Evolutionary conservation across 176 grass and related monocot genomes (phyloP).

Genomic region (Triticum dicoccoides): DNA sequence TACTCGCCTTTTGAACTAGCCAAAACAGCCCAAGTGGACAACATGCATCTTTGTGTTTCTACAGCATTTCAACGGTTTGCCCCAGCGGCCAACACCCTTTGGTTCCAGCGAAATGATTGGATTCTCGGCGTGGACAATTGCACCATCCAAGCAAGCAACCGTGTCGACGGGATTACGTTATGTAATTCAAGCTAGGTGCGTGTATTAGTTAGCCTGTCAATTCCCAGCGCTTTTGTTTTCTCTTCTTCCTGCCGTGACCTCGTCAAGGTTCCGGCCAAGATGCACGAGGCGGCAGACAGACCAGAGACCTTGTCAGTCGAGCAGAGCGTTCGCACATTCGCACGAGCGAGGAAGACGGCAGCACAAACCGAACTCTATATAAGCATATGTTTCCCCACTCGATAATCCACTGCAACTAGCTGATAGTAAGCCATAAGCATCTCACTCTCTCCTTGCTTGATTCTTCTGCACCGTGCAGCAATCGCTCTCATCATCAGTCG

Average conservation of each 20-base stretch:
- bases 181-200: not conserved
- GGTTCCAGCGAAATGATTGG: too few relatives aligned
- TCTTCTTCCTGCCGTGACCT: not conserved
- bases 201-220: conserved; percentile 3
- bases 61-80: too few relatives aligned
- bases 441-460: not conserved
- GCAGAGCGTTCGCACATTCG: not conserved
- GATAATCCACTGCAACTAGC: not conserved
- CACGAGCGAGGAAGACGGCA: not conserved
- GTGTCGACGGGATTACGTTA: not conserved
- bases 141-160: not conserved
- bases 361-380: not conserved
- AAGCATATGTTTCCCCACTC: not conserved
- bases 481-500: not conserved
- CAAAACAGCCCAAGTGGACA: not conserved
- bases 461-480: not conserved
- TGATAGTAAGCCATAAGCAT: not conserved
- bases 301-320: not conserved
- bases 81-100: too few relatives aligned
- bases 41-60: not conserved
- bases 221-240: not conserved
- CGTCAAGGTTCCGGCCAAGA: conserved; percentile 8
- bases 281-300: not conserved
- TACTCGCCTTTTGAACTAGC: too few relatives aligned
- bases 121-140: not conserved